Conservation (phyloP, 164 flowering plant genomes). For the Kingdonia uniflora region DNA sequence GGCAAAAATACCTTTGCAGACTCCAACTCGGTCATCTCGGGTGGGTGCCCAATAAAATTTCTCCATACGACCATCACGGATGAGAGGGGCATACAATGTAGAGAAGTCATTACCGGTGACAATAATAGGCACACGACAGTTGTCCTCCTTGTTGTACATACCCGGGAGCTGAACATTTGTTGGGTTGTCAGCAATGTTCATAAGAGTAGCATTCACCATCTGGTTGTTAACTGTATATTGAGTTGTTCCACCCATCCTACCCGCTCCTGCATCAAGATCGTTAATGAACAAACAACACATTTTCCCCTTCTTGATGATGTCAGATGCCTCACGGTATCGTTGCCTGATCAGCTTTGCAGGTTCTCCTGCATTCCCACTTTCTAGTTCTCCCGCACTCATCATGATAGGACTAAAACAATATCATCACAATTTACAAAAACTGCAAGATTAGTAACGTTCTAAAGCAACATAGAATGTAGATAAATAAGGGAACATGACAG, state of each 20-base stretch:
- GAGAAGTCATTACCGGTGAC: constrained; percentile 46
- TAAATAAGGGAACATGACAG: background rate
- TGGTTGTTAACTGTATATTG: constrained; percentile 46
- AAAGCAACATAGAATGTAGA: background rate
- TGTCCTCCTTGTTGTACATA: constrained; percentile 43
- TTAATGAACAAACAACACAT: constrained; percentile 47
- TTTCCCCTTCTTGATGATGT: constrained; percentile 35
- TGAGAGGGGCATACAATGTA: constrained; percentile 37
- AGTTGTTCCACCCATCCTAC: constrained; percentile 39
- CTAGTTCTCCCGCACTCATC: constrained; percentile 42
- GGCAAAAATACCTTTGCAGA: constrained; percentile 32
- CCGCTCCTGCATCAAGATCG: constrained; percentile 45
- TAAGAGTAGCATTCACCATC: constrained; percentile 46
- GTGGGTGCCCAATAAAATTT: constrained; percentile 47
- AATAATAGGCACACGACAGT: constrained; percentile 33
- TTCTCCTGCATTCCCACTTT: constrained; percentile 39
- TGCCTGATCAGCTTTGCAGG: constrained; percentile 36
- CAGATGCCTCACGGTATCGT: constrained; percentile 39
- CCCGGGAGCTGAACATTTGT: constrained; percentile 44
- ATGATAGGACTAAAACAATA: constrained; percentile 24
- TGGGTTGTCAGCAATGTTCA: constrained; percentile 50
- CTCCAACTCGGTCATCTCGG: constrained; percentile 35
- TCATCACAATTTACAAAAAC: background rate
- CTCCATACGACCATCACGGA: constrained; percentile 49
- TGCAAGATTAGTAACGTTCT: background rate